Base-by-base conservation (phyloP, 768 basidiomycete genomes). In the Tulasnella sp. region DNA sequence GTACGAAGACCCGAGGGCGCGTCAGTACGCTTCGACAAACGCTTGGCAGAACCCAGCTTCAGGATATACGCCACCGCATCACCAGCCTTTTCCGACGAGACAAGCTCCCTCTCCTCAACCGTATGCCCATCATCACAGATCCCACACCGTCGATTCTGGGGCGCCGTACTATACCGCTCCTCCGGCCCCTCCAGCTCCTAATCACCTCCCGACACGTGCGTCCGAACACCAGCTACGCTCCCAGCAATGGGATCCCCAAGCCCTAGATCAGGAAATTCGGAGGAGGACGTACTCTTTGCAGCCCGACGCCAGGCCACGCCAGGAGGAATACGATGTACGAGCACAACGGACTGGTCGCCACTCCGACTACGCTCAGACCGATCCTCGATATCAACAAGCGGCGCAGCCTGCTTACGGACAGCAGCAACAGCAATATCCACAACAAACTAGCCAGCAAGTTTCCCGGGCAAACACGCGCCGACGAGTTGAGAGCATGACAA, bases 261-360 rank as follows among this genome's bases (percentile, higher is more conserved):
- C 40, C 20, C 46, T 20, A 48, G 75, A 57, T 48, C 74, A 76
- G 26, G 26, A 51, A 55, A 20, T 37, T 7, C 75, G 75, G 13
- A 29, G 55, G 26, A 46, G 75, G 39, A 57, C 75, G 26, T 69
- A 76, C 29, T 76, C 75, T 39, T 39, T 76, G 32, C 75, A 76
- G 55, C 55, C 20, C 5, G 39, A 39, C 39, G 32, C 75, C 5
- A 46, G 40, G 39, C 16, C 55, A 20, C 20, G 32, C 57, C 75
- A 13, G 9, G 32, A 39, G 35, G 46, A 23, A 18, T 40, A 76
- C 39, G 51, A 76, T 32, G 5, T 61, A 7, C 75, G 51, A 35
- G 57, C 44, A 39, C 75, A 61, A 11, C 20, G 75, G 75, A 61
- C 51, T 37, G 39, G 57, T 35, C 46, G 75, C 9, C 57, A 76